phyloP scores from a whole-genome alignment of 1,284 basidiomycete species.

The Thecaphora thlaspeos region DNA sequence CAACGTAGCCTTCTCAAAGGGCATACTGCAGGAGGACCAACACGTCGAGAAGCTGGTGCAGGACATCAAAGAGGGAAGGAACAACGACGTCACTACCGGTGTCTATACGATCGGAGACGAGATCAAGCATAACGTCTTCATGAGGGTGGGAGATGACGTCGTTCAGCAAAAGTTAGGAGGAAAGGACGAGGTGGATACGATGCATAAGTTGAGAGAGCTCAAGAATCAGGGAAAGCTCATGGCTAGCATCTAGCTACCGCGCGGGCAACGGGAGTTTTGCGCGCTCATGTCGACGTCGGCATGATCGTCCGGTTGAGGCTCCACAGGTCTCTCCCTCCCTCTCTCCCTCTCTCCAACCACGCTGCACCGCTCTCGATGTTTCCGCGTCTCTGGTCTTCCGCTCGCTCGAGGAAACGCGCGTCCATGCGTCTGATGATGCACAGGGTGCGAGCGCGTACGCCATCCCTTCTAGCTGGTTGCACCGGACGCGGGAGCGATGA shows the following conservation, averaged over 20 bases:
- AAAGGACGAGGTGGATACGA: conserved; percentile 65
- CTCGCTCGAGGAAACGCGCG: too few relatives aligned
- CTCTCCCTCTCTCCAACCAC: too few relatives aligned
- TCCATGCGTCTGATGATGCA: too few relatives aligned
- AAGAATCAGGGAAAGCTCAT: conserved; percentile 67
- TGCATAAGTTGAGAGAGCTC: conserved; percentile 72
- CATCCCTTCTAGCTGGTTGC: too few relatives aligned
- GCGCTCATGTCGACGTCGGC: too few relatives aligned
- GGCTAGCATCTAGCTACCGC: conserved; percentile 44
- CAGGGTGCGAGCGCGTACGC: too few relatives aligned
- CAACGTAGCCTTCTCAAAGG: conserved; percentile 56
- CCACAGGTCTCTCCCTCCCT: too few relatives aligned
- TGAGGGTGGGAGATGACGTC: conserved; percentile 45
- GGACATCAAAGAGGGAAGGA: conserved; percentile 22
- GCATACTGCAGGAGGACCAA: conserved; percentile 68
- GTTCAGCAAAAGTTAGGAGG: conserved; percentile 59
- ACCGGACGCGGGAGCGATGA: too few relatives aligned
- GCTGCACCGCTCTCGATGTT: too few relatives aligned
- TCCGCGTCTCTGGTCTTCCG: too few relatives aligned
- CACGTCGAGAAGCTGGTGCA: conserved; percentile 64
- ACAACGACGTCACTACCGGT: conserved; percentile 69
- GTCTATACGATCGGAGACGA: conserved; percentile 79
- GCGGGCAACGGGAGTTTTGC: too few relatives aligned
- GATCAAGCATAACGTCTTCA: conserved; percentile 62
- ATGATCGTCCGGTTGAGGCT: too few relatives aligned